These are phyloP conservation scores for Penicillium sp. DNA, from an alignment of 2,329 filamentous ascomycete species.

Conservation along the genomic window DNA sequence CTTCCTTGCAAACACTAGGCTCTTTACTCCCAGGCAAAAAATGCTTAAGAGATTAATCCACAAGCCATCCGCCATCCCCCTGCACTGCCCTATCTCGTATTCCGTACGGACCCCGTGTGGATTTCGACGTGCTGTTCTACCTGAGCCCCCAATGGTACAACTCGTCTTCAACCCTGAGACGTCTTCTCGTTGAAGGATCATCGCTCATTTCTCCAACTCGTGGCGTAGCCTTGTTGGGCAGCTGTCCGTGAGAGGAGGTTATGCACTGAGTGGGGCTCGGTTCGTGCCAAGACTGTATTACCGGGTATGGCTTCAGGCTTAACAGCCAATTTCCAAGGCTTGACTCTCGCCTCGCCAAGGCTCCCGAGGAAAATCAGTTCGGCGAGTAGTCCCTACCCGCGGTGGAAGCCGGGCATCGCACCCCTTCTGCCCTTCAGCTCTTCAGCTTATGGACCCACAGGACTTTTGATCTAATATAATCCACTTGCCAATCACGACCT, in stretches of 20 bases:
- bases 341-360: too few species aligned
- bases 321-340: background rate
- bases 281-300: background rate
- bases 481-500: background rate
- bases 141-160: background rate
- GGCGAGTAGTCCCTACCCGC: too few species aligned
- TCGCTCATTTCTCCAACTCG: background rate
- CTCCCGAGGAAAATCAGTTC: too few species aligned
- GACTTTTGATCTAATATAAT: background rate
- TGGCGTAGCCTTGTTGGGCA: background rate
- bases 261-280: background rate
- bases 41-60: too few species aligned
- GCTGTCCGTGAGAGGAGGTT: background rate
- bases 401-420: too few species aligned
- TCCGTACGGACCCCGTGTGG: background rate
- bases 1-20: too few species aligned
- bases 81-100: conserved; percentile 1
- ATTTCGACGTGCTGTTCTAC: background rate
- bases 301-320: background rate
- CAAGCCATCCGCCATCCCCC: too few species aligned
- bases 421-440: background rate
- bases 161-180: background rate
- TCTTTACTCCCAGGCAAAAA: too few species aligned
- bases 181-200: background rate
- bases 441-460: background rate